These are phyloP conservation scores for Clitoria ternatea DNA, from an alignment of 306 rosid genomes.

Conservation along the genomic window DNA sequence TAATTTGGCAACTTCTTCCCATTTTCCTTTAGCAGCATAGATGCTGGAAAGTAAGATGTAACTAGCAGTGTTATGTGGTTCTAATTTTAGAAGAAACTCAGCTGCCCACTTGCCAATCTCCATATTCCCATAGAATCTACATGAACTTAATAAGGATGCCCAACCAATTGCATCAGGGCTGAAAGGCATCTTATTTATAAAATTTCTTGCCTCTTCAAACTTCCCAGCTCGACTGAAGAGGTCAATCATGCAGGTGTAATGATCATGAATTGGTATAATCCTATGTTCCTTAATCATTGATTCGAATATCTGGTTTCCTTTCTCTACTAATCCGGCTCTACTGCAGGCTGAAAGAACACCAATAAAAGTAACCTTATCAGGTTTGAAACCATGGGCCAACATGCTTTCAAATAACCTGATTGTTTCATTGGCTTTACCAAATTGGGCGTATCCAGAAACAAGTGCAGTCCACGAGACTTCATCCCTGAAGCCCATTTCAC, in stretches of 20 bases:
- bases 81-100: slow-evolving; percentile 67
- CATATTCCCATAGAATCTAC: slow-evolving; percentile 62
- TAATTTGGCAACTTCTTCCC: slow-evolving; percentile 75
- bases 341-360: slow-evolving; percentile 96
- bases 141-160: slow-evolving; percentile 84
- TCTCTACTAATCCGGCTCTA: slow-evolving; percentile 86
- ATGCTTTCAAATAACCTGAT: slow-evolving; percentile 63
- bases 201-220: slow-evolving; percentile 68
- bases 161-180: slow-evolving; percentile 85
- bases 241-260: slow-evolving; percentile 90
- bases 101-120: slow-evolving; percentile 93
- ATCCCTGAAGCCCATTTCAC: slow-evolving; percentile 64
- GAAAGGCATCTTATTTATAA: slow-evolving; percentile 70
- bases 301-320: slow-evolving; percentile 58
- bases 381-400: slow-evolving; percentile 58
- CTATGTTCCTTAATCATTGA: slow-evolving; percentile 68
- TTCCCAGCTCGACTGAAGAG: slow-evolving; percentile 85
- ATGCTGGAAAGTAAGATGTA: slow-evolving; percentile 77
- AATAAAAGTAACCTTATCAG: slow-evolving; percentile 82
- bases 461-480: slow-evolving; percentile 94
- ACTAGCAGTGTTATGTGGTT: slow-evolving; percentile 84
- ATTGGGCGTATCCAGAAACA: slow-evolving; percentile 80
- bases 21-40: slow-evolving; percentile 77
- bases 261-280: slow-evolving; percentile 63
- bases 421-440: slow-evolving; percentile 78